Evolutionary conservation across 2,329 filamentous ascomycete genomes (phyloP), one percentile per base, ranked within the genome.

Genomic region (Arachnopeziza araneosa): DNA sequence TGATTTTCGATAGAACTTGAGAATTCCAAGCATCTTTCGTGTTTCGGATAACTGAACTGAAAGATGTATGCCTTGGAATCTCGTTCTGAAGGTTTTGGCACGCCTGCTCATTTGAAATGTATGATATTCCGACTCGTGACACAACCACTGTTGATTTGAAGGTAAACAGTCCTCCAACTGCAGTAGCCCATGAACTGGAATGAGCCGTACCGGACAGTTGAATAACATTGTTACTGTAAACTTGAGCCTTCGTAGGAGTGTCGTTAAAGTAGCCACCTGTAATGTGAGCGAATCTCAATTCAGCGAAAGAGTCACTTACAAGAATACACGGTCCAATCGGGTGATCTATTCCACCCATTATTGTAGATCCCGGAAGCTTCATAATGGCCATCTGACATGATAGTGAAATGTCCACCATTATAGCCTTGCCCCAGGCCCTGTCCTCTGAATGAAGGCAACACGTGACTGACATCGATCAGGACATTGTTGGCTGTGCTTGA

Each of bases 271-370:
- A 64, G 1, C 68, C 66, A 54, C 68, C 68, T 68, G 14, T 1
- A 26, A 52, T 2, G 44, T 62, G 12, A 63, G 60, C 22, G 17
- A 56, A 56, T 73, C 69, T 30, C 60, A 66, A 22, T 74, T 77
- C 6, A 14, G 17, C 4, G 17, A 44, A 7, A 44, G 12, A 7
- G 36, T 6, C 22, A 77, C 63, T 57, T 8, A 69, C 86, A 89
- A 70, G 84, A 85, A 68, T 82, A 83, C 17, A 87, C 82, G 0
- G 76, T 83, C 84, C 83, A 89, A 54, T 84, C 73, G 0, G 81
- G 83, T 1, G 84, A 79, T 36, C 80, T 75, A 60, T 88, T 89
- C 85, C 85, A 88, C 17, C 86, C 84, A 68, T 87, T 86, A 57
- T 88, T 79, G 68, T 88, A 89, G 0, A 80, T 80, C 0, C 86